Evolutionary conservation across 2,329 filamentous ascomycete species (phyloP).

Genomic region (Colletotrichum tofieldiae): DNA sequence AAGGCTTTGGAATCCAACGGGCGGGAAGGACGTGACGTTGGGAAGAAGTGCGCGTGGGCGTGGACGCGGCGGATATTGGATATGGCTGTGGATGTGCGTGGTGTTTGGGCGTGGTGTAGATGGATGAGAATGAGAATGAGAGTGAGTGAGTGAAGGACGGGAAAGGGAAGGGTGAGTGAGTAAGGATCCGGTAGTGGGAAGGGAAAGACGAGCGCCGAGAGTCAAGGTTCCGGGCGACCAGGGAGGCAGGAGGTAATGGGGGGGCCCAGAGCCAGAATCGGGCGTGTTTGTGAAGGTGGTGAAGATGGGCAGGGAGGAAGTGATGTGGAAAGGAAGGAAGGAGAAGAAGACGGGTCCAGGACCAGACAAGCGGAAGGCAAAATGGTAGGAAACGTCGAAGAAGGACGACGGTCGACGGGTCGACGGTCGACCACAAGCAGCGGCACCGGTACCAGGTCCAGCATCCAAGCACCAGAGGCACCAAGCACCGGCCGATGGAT

Average conservation of each 20-base stretch:
- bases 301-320: slow-evolving; percentile 43
- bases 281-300: slow-evolving; percentile 42
- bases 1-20: background rate
- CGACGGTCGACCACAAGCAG: slow-evolving; percentile 9
- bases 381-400: slow-evolving; percentile 42
- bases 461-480: slow-evolving; percentile 15
- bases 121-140: slow-evolving; percentile 19
- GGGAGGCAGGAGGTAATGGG: slow-evolving; percentile 30
- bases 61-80: slow-evolving; percentile 11
- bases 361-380: slow-evolving; percentile 44
- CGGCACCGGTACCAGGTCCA: slow-evolving; percentile 17
- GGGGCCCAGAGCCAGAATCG: slow-evolving; percentile 21
- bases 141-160: slow-evolving; percentile 22
- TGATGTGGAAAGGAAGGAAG: slow-evolving; percentile 43
- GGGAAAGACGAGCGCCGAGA: slow-evolving; percentile 29
- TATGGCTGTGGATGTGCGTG: slow-evolving; percentile 26
- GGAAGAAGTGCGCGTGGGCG: slow-evolving; percentile 12
- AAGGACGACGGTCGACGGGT: slow-evolving; percentile 28
- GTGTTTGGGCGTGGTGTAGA: slow-evolving; percentile 13
- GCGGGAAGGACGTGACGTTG: slow-evolving; percentile 6
- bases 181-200: slow-evolving; percentile 22
- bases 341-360: slow-evolving; percentile 39
- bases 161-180: slow-evolving; percentile 20
- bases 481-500: slow-evolving; percentile 22
- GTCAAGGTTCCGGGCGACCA: slow-evolving; percentile 35